Percentiles rank a stretch among this genome's conserved stretches.
phyloP scores from a whole-genome alignment of 768 basidiomycete genomes.

The Panaeolus papilionaceus region DNA sequence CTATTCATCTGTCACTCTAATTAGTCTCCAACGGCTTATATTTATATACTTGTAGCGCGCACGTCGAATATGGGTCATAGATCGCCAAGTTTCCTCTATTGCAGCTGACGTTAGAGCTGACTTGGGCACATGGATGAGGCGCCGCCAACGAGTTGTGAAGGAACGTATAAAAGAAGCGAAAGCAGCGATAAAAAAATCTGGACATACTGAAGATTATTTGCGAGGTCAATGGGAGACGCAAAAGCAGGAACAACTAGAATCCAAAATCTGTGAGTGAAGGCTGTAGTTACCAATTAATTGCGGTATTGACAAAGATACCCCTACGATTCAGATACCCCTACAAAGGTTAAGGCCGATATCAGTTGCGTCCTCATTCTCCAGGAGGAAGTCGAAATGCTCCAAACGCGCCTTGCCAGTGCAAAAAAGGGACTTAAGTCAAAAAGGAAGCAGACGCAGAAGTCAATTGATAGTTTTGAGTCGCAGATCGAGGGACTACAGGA shows the following conservation, averaged over 20 bases:
- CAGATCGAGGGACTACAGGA: slow-evolving; percentile 27
- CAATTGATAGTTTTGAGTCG: slow-evolving; percentile 20
- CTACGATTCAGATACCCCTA: slow-evolving; percentile 35
- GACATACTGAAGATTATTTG: slow-evolving; percentile 27
- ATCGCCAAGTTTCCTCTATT: slow-evolving; percentile 36
- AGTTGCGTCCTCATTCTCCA: slow-evolving; percentile 36
- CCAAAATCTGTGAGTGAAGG: slow-evolving; percentile 36
- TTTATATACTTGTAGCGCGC: no score
- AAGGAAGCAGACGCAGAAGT: neutral
- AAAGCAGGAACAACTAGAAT: slow-evolving; percentile 34
- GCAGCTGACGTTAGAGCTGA: slow-evolving; percentile 31
- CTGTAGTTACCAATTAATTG: no score
- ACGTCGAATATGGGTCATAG: slow-evolving; percentile 39
- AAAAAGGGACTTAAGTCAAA: neutral
- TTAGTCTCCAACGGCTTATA: no score
- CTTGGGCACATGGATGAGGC: slow-evolving; percentile 40
- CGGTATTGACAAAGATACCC: no score
- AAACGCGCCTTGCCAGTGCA: neutral
- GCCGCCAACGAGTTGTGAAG: slow-evolving; percentile 24
- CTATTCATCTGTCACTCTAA: no score
- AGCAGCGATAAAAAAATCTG: slow-evolving; percentile 27
- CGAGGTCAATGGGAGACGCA: slow-evolving; percentile 41
- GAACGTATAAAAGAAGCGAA: slow-evolving; percentile 23
- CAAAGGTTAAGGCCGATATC: slow-evolving; percentile 36
- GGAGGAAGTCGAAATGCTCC: slow-evolving; percentile 12